Conservation (phyloP, 176 grass and related monocot genomes). For the Triticum monococcum region DNA sequence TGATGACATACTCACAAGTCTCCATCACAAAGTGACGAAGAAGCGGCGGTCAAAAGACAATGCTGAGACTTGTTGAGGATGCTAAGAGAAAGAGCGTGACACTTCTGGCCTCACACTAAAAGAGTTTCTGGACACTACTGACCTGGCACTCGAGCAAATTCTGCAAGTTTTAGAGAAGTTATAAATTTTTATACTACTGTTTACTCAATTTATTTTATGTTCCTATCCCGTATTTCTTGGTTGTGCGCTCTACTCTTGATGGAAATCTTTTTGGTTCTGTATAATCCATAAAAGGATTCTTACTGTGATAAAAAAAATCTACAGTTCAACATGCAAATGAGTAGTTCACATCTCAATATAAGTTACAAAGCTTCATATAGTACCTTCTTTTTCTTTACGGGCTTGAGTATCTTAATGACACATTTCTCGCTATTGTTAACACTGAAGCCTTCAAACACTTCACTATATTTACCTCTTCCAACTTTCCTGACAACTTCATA, state of each 20-base stretch:
- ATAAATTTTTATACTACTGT: neutral
- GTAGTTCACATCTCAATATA: neutral
- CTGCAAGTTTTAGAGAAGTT: neutral
- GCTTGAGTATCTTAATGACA: slow-evolving; percentile 99
- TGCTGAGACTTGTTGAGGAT: neutral
- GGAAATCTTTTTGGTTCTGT: neutral
- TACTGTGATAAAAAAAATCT: neutral
- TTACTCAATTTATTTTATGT: neutral
- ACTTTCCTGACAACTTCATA: slow-evolving; percentile 96
- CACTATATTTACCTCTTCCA: slow-evolving; percentile 98
- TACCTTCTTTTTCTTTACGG: slow-evolving; percentile 99
- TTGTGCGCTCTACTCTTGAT: neutral
- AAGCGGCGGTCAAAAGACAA: neutral
- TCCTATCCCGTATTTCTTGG: neutral
- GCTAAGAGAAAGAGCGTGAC: neutral
- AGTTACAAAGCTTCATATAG: slow-evolving; percentile 8
- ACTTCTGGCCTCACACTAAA: neutral
- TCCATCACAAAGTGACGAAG: neutral
- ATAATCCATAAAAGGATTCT: neutral
- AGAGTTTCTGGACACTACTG: neutral
- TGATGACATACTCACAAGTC: neutral
- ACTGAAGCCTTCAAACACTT: slow-evolving; percentile 97
- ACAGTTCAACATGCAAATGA: neutral
- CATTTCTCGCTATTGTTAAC: slow-evolving; percentile 87
- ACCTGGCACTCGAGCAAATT: neutral